phyloP scores from a whole-genome alignment of 148 eudicot species.

The Salicornia ramosissima region DNA sequence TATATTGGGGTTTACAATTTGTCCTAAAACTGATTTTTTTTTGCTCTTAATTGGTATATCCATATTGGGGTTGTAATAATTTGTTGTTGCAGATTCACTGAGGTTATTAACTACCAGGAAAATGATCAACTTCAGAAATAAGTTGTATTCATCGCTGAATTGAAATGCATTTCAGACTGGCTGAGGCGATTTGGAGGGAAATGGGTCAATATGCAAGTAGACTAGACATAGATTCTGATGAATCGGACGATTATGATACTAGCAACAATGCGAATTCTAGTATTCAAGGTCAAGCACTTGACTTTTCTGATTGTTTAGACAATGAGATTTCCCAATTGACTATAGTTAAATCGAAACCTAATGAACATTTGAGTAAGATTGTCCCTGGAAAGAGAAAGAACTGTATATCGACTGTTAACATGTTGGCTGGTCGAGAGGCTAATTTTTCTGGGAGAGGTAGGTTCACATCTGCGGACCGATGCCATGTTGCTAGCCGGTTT shows the following conservation, averaged over 20 bases:
- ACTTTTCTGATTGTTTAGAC: constrained; percentile 29
- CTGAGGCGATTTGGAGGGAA: constrained; percentile 15
- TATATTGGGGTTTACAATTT: neutral
- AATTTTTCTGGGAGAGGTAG: constrained; percentile 68
- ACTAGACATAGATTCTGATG: constrained; percentile 19
- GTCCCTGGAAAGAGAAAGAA: constrained; percentile 33
- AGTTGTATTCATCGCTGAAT: neutral
- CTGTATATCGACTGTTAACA: constrained; percentile 44
- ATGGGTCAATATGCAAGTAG: constrained; percentile 30
- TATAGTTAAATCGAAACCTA: constrained; percentile 59
- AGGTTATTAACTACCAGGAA: neutral
- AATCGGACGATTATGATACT: constrained; percentile 10
- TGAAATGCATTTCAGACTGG: constrained; percentile 23
- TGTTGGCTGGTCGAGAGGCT: constrained; percentile 74
- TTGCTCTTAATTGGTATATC: neutral
- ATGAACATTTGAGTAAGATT: constrained; percentile 38
- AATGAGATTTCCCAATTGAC: constrained; percentile 69
- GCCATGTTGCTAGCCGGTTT: constrained; percentile 65
- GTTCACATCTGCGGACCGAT: constrained; percentile 53
- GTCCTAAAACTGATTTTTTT: neutral
- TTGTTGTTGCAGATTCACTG: neutral
- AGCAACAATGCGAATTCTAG: neutral
- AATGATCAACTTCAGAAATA: neutral
- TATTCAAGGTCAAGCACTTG: constrained; percentile 6
- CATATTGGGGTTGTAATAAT: neutral